phyloP scores from a whole-genome alignment of 2,329 filamentous ascomycete species.

The Penicillium sp. region DNA sequence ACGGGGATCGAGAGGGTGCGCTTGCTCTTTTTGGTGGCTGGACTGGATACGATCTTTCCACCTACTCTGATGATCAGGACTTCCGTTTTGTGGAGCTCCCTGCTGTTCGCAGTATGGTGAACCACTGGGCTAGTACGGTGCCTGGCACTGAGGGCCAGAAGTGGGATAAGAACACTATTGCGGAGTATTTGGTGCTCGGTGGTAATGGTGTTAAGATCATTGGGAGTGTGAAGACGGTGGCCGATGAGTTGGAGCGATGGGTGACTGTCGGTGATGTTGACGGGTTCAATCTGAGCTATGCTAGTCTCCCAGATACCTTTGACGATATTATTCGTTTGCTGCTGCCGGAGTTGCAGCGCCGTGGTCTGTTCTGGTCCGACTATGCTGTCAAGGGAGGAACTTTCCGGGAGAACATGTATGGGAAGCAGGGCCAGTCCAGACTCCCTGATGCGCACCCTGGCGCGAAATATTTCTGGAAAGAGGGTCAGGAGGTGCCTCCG shows the following conservation, averaged over 20 bases:
- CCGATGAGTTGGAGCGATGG: conserved; percentile 33
- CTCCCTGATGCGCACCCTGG: conserved; percentile 32
- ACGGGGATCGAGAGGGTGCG: conserved; percentile 39
- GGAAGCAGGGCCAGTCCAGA: conserved; percentile 23
- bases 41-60: conserved; percentile 40
- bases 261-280: conserved; percentile 29
- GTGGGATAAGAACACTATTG: conserved; percentile 32
- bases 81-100: conserved; percentile 38
- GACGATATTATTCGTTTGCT: conserved; percentile 30
- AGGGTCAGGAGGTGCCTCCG: conserved; percentile 27
- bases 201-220: conserved; percentile 32
- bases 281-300: conserved; percentile 32
- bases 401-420: conserved; percentile 34
- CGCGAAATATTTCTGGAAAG: conserved; percentile 30
- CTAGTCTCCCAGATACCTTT: conserved; percentile 30
- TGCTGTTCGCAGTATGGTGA: conserved; percentile 40
- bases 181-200: conserved; percentile 29
- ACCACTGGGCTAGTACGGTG: conserved; percentile 38
- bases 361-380: conserved; percentile 35
- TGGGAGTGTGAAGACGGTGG: conserved; percentile 31
- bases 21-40: conserved; percentile 42
- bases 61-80: conserved; percentile 39
- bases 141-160: conserved; percentile 35
- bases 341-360: conserved; percentile 27
- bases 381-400: conserved; percentile 33